Base-by-base conservation (phyloP, 371 early-diverging fungal genomes). In the Coemansia sp. region DNA sequence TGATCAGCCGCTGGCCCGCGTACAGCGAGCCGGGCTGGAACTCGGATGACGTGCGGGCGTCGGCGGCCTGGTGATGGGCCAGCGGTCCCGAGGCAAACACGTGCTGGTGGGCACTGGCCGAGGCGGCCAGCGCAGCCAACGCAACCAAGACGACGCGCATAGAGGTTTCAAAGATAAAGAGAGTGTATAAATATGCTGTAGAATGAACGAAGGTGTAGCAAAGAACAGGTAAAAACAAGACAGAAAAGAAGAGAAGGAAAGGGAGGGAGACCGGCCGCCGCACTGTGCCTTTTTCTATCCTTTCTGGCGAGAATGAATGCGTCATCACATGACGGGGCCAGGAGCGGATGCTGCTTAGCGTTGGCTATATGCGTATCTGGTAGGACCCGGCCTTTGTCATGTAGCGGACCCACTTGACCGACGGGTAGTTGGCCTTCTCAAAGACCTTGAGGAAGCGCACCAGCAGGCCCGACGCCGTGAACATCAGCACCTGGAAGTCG, bases 341-440 rank as follows among this genome's bases (percentile, higher is more conserved):
- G 24, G 24, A 24, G 24, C 24, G 24, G 24, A 24, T 24, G 24
- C 24, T 24, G 24, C 24, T 24, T 24, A 24, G 24, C 24, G 24
- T 24, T 49, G 16, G 3, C 46, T 57, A 69, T 18, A 74, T 69
- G 36, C 78, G 56, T 46, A 78, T 75, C 46, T 66, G 61, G 54
- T 75, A 80, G 60, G 75, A 74, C 39, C 80, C 80, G 2, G 97
- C 94, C 75, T 96, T 95, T n/a, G 97, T 96, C 69, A 97, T 95
- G 75, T 97, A 97, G 42, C 97, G 82, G 37, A 98, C 99, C 98
- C 98, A 99, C 60, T 98, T 98, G 68, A 97, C 85, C 8, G 98
- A 95, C 72, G 95, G 95, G 76, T 99, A 99, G 56, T 97, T 95
- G 69, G 91, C 88, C 80, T 94, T 94, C 68, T 97, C 97, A 55